Evolutionary conservation across 2,329 filamentous ascomycete genomes (phyloP), one percentile per base, ranked within the genome.

Genomic region (Coniella lustricola): DNA sequence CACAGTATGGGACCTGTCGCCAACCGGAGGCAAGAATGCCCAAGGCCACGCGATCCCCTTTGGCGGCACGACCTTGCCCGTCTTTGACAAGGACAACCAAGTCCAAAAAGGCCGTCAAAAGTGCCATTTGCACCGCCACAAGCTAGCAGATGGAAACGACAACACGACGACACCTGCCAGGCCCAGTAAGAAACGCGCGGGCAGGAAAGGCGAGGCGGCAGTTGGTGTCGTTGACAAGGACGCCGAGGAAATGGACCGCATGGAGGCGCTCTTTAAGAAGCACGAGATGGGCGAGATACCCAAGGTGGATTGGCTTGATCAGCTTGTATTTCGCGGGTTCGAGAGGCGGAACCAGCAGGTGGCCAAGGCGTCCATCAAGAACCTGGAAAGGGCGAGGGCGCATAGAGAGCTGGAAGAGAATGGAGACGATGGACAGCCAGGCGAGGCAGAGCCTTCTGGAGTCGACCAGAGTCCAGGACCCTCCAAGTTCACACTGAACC

Each of bases 221-320:
- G 25, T 10, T 1, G 69, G 74, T 2, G 64, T 71, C 0, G 69
- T 79, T n/a, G 81, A 86, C 49, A 84, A 84, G 57, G 82, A 94
- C 51, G 70, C 70, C n/a, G 82, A 88, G 46, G 93, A 98, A 66
- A 76, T 96, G 53, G 90, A 96, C 59, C 77, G 93, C 16, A 77
- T 98, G 57, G 90, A 97, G 61, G 84, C 82, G 46, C 67, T 97
- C 18, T 86, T 98, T 63, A 98, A 98, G 68, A 95, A 95, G 67
- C 93, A 97, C 62, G 94, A 98, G 63, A 94, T 96, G 85, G 90
- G 90, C 16, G 93, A 98, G 63, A 91, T 98, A 21, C 83, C 88
- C 1, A 81, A 90, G 14, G 86, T 95, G 41, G 88, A 94, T 59
- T 98, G 93, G 94, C 77, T 98, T 37, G 93, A 98, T 64, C 87